A percentile compares a stretch with the other conserved stretches of the same genome.
Evolutionary conservation across 1,284 basidiomycete genomes (phyloP).

Genomic region (Porodaedalea pini): DNA sequence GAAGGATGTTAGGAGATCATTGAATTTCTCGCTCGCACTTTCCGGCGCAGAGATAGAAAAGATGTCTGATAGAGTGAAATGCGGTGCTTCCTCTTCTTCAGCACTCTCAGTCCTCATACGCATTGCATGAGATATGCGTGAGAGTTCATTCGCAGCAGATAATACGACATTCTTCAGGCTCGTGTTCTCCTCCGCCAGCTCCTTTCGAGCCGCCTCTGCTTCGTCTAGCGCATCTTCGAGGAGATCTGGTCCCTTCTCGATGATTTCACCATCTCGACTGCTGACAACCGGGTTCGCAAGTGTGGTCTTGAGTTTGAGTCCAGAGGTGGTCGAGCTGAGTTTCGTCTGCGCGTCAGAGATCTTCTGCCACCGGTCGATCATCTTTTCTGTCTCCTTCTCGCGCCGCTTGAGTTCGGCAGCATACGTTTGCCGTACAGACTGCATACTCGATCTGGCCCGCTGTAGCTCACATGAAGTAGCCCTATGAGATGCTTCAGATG

Average conservation of each 20-base stretch:
- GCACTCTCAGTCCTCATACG: constrained; percentile 33
- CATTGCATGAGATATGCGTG: constrained; percentile 47
- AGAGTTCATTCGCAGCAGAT: constrained; percentile 65
- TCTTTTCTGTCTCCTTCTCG: constrained; percentile 78
- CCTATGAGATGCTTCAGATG: constrained; percentile 62
- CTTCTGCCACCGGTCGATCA: constrained; percentile 74
- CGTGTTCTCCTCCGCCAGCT: constrained; percentile 68
- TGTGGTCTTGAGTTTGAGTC: constrained; percentile 42
- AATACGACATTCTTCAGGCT: constrained; percentile 67
- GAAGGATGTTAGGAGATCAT: constrained; percentile 43
- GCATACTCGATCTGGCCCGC: constrained; percentile 58
- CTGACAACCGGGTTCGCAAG: constrained; percentile 48
- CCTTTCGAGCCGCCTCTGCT: constrained; percentile 63
- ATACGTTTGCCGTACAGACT: constrained; percentile 62
- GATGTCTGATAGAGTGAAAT: constrained; percentile 46
- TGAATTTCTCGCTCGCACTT: constrained; percentile 51
- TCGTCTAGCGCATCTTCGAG: constrained; percentile 73
- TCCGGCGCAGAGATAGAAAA: constrained; percentile 57
- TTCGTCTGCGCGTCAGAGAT: constrained; percentile 65
- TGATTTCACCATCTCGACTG: constrained; percentile 40
- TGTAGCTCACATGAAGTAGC: constrained; percentile 65
- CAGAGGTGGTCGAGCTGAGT: constrained; percentile 40
- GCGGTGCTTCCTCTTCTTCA: constrained; percentile 44
- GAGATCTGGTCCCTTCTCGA: constrained; percentile 51
- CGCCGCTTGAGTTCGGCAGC: constrained; percentile 75